Evolutionary conservation across 108 stramenopile species (phyloP), one percentile per base, ranked within the genome.

Genomic region (Skeletonema costatum): DNA sequence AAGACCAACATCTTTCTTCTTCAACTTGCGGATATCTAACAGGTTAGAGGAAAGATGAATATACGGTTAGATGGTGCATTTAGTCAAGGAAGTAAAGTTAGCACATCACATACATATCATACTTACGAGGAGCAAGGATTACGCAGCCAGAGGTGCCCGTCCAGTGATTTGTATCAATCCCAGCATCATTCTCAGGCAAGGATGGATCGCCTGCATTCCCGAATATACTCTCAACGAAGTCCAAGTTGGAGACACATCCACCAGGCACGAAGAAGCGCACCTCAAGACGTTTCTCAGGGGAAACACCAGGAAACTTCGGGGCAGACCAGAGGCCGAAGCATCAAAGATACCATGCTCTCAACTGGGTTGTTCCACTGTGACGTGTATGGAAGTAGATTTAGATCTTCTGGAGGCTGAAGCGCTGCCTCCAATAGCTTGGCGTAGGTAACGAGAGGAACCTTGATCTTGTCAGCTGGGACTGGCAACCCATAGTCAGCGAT

Each of bases 231-330:
- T 87, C 87, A 0, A 87, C 84, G 62, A 87, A 87, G 69, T 87
- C 87, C 10, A 87, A 41, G 59, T 87, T 87, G 56, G 87, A 72
- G 6, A 87, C 87, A 64, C 87, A 85, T 13, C 84, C 77, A 33
- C 87, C 87, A 9, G 87, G 87, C 66, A 82, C 84, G 51, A 87
- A 87, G 84, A 85, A 87, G 2, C 87, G 81, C 21, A 87, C 78
- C 64, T 87, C 87, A 51, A 85, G 33, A 6, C 87, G 84, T 68
- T 87, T 87, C 61, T 87, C 87, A 8, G 81, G 65, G 35, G 64
- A 81, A 30, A 84, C 83, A 0, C 83, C 83, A 5, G 87, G 87
- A 16, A 16, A 87, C 77, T 48, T 85, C 87, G 13, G 87, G 87
- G 58, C 87, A 87, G 2, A 68, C 87, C 7, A 87, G 70, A 11